phyloP scores from a whole-genome alignment of 805 yeast genomes.

The Candida ulmi region DNA sequence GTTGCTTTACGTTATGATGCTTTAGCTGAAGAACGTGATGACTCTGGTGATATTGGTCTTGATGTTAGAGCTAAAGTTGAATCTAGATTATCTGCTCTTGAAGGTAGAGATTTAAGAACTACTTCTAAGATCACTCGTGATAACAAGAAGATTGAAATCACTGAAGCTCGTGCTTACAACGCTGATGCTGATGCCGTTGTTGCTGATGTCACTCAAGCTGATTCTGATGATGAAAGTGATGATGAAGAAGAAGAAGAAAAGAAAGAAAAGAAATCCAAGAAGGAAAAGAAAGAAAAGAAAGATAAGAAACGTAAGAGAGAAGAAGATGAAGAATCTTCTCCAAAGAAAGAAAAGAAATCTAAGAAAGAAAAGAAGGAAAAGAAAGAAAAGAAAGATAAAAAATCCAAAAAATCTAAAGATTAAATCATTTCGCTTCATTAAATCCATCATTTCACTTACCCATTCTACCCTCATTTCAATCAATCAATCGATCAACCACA shows the following conservation, averaged over 20 bases:
- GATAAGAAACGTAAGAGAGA: conserved; percentile 31
- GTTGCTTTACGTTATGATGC: conserved; percentile 96
- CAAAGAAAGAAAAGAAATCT: conserved; percentile 26
- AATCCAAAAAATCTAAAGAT: conserved; percentile 3
- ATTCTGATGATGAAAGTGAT: conserved; percentile 33
- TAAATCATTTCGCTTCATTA: neutral
- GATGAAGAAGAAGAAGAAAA: conserved; percentile 31
- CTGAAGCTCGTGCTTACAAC: conserved; percentile 84
- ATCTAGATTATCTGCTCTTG: conserved; percentile 87
- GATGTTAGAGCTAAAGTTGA: conserved; percentile 91
- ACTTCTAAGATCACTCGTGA: conserved; percentile 78
- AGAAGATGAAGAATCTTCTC: conserved; percentile 22
- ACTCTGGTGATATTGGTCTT: conserved; percentile 89
- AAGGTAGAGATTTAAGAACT: conserved; percentile 94
- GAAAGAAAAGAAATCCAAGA: conserved; percentile 24
- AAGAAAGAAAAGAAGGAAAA: conserved; percentile 31
- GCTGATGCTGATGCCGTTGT: conserved; percentile 86
- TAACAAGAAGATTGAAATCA: conserved; percentile 79
- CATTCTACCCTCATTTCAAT: too few species aligned
- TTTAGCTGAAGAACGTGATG: conserved; percentile 93
- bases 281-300: conserved; percentile 21
- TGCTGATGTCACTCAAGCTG: conserved; percentile 29
- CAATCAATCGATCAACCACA: too few species aligned
- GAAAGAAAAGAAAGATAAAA: conserved; percentile 24
- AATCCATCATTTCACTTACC: too few species aligned